Percentiles rank a stretch among this genome's conserved stretches.
These are phyloP conservation scores for Sporobolomyces pararoseus DNA, from an alignment of 768 basidiomycete species.

Conservation along the genomic window DNA sequence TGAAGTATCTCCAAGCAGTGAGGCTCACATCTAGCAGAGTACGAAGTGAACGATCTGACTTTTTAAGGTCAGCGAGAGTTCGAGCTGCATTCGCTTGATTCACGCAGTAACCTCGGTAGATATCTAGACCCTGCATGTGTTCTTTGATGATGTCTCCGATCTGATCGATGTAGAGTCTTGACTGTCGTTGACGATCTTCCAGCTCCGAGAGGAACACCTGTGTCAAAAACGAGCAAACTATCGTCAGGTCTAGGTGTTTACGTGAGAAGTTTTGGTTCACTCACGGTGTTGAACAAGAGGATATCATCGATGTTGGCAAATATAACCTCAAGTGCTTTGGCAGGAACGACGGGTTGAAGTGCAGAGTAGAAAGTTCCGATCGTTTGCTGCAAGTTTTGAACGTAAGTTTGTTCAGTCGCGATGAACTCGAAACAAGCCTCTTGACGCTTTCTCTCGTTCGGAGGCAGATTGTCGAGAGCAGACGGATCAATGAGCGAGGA, in stretches of 20 bases:
- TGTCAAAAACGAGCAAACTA: not conserved
- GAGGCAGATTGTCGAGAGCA: conserved; percentile 73
- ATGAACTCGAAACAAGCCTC: conserved; percentile 97
- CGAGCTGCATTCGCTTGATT: conserved; percentile 59
- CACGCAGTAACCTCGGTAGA: conserved; percentile 88
- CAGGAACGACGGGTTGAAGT: conserved; percentile 66
- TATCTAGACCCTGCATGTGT: conserved; percentile 70
- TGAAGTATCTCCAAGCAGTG: not conserved
- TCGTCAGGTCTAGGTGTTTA: not conserved
- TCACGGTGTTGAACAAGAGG: conserved; percentile 76
- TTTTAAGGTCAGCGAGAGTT: conserved; percentile 35
- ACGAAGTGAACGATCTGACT: conserved; percentile 20
- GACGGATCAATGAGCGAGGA: conserved; percentile 81
- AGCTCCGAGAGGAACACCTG: conserved; percentile 78
- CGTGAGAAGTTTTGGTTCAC: conserved; percentile 37
- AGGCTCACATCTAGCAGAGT: conserved; percentile 28
- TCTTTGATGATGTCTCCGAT: conserved; percentile 73
- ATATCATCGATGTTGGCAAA: conserved; percentile 95
- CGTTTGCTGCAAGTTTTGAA: conserved; percentile 83
- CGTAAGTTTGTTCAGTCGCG: conserved; percentile 81
- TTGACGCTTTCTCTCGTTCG: conserved; percentile 75
- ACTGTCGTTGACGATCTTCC: conserved; percentile 85
- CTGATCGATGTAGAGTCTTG: conserved; percentile 80
- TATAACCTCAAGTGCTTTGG: conserved; percentile 72
- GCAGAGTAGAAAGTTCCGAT: conserved; percentile 90